Conservation (phyloP, 805 yeast genomes). For the Metschnikowia dekortorum region DNA sequence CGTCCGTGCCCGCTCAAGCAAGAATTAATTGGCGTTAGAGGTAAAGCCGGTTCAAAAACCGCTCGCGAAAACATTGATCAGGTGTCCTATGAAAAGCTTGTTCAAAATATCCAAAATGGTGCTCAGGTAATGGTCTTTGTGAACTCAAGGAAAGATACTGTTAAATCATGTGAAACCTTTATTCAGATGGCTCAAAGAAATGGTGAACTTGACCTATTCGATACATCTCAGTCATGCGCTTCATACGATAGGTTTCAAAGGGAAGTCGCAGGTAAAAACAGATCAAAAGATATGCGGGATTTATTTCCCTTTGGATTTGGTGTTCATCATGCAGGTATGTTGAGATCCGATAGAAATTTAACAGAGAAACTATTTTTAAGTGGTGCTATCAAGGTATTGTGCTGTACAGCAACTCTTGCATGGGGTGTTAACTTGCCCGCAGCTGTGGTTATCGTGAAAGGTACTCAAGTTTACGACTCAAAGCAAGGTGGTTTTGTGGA, state of each 20-base stretch:
- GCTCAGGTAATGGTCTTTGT: conserved; percentile 96
- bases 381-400: conserved; percentile 84
- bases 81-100: conserved; percentile 70
- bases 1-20: conserved; percentile 93
- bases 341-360: conserved; percentile 81
- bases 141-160: conserved; percentile 91
- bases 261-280: conserved; percentile 64
- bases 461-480: conserved; percentile 93
- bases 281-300: conserved; percentile 77
- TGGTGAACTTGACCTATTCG: conserved; percentile 55
- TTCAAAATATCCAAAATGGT: conserved; percentile 61
- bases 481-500: conserved; percentile 93
- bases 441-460: conserved; percentile 93
- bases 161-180: conserved; percentile 71
- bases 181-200: conserved; percentile 62
- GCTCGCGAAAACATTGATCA: conserved; percentile 70
- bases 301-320: conserved; percentile 82
- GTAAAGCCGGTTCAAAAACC: conserved; percentile 74
- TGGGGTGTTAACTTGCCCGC: conserved; percentile 99
- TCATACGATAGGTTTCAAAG: conserved; percentile 44
- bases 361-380: conserved; percentile 81
- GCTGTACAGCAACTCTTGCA: conserved; percentile 96
- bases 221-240: conserved; percentile 43
- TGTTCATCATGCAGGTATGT: conserved; percentile 96
- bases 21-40: conserved; percentile 79